Percentiles rank a stretch among this genome's conserved stretches.
Conservation (phyloP, 1,284 basidiomycete species). For the Wallemia mellicola region DNA sequence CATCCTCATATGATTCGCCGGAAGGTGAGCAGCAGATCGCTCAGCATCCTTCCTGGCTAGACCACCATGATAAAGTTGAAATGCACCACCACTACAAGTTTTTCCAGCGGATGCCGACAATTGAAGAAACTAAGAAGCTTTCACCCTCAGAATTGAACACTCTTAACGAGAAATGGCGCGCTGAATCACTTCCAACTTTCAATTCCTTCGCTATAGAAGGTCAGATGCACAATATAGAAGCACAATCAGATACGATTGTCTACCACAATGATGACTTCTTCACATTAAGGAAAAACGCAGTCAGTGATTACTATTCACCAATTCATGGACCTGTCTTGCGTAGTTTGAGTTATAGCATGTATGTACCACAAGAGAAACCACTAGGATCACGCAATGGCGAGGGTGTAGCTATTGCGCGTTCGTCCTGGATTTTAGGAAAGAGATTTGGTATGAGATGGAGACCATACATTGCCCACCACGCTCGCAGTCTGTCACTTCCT, state of each 20-base stretch:
- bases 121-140: neutral
- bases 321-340: neutral
- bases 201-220: neutral
- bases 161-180: neutral
- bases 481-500: constrained; percentile 13
- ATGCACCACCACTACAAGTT: neutral
- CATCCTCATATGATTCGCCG: neutral
- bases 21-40: neutral
- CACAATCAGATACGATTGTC: neutral
- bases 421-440: neutral
- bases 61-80: neutral
- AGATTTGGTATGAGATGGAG: constrained; percentile 16
- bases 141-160: neutral
- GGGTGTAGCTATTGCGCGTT: neutral
- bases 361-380: neutral
- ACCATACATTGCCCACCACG: constrained; percentile 19
- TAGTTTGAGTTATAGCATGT: neutral
- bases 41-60: neutral
- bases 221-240: neutral
- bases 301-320: neutral
- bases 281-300: neutral
- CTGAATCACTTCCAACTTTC: neutral
- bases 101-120: neutral
- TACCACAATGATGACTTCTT: neutral
- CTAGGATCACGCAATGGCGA: neutral